These are phyloP conservation scores for Macadamia integrifolia DNA, from an alignment of 164 flowering plant genomes.

Conservation along the genomic window DNA sequence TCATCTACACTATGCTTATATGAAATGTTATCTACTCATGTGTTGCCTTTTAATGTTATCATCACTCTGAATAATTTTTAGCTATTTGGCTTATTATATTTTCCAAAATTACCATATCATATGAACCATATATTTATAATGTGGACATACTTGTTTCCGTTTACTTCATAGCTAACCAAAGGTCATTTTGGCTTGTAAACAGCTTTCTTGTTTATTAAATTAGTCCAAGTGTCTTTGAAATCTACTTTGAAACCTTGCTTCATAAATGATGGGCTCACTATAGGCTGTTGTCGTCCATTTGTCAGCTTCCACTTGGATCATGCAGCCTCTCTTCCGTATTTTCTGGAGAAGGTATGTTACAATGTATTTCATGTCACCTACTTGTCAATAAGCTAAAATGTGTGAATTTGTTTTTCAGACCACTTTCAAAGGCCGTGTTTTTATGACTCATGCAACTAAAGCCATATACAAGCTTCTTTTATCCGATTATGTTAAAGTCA, in stretches of 20 bases:
- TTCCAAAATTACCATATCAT: background rate
- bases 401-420: slow-evolving; percentile 43
- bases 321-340: slow-evolving; percentile 96
- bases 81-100: background rate
- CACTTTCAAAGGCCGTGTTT: slow-evolving; percentile 88
- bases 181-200: too few species aligned
- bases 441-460: slow-evolving; percentile 55
- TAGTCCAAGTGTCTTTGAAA: background rate
- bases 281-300: slow-evolving; percentile 14
- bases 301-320: slow-evolving; percentile 99
- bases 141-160: background rate
- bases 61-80: background rate
- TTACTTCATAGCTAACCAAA: background rate
- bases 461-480: slow-evolving; percentile 71
- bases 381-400: slow-evolving; percentile 2
- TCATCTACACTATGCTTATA: background rate
- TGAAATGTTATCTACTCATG: background rate
- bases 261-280: background rate
- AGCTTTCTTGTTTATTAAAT: background rate
- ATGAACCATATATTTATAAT: background rate
- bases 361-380: background rate
- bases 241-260: background rate
- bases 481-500: slow-evolving; percentile 38
- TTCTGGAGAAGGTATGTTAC: slow-evolving; percentile 74
- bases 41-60: too few species aligned